Evolutionary conservation across 345 rosid species (phyloP).

Genomic region (Cardamine occulta): DNA sequence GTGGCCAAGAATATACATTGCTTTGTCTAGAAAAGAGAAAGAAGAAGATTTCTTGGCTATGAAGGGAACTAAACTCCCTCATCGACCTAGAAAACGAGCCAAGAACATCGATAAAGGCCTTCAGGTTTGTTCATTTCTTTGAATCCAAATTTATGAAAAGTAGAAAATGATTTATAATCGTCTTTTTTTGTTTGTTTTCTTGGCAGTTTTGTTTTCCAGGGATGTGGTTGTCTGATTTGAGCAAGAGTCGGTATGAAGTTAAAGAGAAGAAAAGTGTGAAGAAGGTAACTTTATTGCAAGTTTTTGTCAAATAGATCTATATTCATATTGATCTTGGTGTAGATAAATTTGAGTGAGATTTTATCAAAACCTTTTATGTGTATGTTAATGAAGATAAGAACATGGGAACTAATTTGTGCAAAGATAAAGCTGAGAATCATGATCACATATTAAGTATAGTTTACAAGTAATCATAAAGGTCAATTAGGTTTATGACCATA

Average conservation of each 20-base stretch:
- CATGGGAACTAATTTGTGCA: conserved; percentile 22
- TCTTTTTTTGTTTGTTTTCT: conserved; percentile 1
- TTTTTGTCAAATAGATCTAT: not conserved
- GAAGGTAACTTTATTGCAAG: conserved; percentile 49
- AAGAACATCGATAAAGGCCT: conserved; percentile 61
- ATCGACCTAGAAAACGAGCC: conserved; percentile 64
- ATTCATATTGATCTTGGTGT: not conserved
- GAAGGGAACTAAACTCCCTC: conserved; percentile 68
- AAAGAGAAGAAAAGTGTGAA: conserved; percentile 69
- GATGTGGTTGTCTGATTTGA: conserved; percentile 64
- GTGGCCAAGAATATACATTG: conserved; percentile 58
- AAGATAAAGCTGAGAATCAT: conserved; percentile 15
- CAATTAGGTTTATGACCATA: not conserved
- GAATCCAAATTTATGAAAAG: not conserved
- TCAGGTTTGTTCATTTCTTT: conserved; percentile 45
- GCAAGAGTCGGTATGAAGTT: conserved; percentile 64
- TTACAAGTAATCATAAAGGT: not conserved
- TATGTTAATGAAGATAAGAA: conserved; percentile 1
- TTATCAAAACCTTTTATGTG: not conserved
- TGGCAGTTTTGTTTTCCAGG: conserved; percentile 74
- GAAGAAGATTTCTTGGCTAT: conserved; percentile 69
- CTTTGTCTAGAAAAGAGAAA: conserved; percentile 60
- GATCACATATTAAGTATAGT: not conserved
- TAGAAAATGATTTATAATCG: not conserved
- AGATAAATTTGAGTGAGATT: conserved; percentile 6